Evolutionary conservation across 495 filamentous ascomycete species (phyloP).

Genomic region (Lentithecium fluviatile): DNA sequence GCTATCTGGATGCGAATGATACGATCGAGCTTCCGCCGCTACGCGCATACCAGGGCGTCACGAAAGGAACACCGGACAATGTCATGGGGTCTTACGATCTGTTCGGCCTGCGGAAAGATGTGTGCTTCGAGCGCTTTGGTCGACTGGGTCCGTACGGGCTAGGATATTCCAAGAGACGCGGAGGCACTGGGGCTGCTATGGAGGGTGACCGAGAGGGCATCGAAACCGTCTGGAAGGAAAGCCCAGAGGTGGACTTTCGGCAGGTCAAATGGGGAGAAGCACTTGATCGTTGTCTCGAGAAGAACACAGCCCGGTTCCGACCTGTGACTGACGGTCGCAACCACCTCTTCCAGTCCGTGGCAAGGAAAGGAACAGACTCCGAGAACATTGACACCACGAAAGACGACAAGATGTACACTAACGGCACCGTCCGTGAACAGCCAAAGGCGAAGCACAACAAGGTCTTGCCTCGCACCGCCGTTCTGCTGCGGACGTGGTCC

Average conservation of each 20-base stretch:
- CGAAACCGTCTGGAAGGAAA: conserved; percentile 69
- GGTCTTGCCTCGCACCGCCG: conserved; percentile 55
- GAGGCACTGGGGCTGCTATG: conserved; percentile 78
- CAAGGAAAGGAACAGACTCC: conserved; percentile 38
- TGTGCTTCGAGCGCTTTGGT: conserved; percentile 94
- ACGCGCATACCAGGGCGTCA: conserved; percentile 69
- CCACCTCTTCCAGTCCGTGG: conserved; percentile 51
- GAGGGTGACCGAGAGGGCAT: conserved; percentile 75
- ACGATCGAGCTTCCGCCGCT: conserved; percentile 64
- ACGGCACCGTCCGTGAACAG: conserved; percentile 30
- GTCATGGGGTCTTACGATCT: conserved; percentile 79
- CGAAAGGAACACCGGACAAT: conserved; percentile 76
- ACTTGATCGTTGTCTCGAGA: conserved; percentile 65
- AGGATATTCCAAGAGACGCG: conserved; percentile 72
- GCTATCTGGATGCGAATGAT: conserved; percentile 67
- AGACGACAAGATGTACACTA: conserved; percentile 7
- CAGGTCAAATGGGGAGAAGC: conserved; percentile 71
- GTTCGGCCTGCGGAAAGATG: conserved; percentile 75
- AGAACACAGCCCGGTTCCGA: conserved; percentile 71
- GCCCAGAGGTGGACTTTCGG: conserved; percentile 66
- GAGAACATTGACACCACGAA: conserved; percentile 15
- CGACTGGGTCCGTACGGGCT: conserved; percentile 85
- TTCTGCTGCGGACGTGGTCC: conserved; percentile 64
- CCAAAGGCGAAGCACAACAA: conserved; percentile 32
- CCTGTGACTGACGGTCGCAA: conserved; percentile 45